A percentile compares a stretch with the other conserved stretches of the same genome.
Conservation (phyloP, 345 rosid genomes). For the Euclidium syriacum region DNA sequence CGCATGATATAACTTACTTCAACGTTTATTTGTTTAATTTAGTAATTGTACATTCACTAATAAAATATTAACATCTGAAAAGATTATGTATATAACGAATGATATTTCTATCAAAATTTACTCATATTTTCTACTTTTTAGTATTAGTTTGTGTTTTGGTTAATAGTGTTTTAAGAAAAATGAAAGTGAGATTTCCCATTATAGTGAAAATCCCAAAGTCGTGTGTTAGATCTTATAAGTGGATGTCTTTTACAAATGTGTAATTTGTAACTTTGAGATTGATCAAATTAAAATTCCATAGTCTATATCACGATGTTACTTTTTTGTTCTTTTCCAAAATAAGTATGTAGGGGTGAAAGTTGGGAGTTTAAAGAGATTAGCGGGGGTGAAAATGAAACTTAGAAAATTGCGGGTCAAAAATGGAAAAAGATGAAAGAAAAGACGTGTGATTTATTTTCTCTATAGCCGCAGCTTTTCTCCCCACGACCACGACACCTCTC, state of each 20-base stretch:
- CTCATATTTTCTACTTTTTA: no score
- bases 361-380: background rate
- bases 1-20: no score
- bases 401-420: background rate
- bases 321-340: background rate
- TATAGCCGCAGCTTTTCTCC: constrained; percentile 18
- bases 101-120: background rate
- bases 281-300: background rate
- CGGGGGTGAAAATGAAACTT: background rate
- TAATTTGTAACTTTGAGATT: background rate
- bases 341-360: background rate
- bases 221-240: no score
- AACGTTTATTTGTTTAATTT: no score
- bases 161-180: no score
- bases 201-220: no score
- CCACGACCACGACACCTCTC: constrained; percentile 25
- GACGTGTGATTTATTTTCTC: constrained; percentile 13
- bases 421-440: constrained; percentile 7
- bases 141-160: no score
- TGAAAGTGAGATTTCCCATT: no score
- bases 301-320: no score
- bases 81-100: background rate
- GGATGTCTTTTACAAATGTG: no score
- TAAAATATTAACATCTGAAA: background rate
- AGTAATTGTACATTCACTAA: no score